Evolutionary conservation across 2,329 filamentous ascomycete species (phyloP).

Genomic region (Bipolaris gigantea): DNA sequence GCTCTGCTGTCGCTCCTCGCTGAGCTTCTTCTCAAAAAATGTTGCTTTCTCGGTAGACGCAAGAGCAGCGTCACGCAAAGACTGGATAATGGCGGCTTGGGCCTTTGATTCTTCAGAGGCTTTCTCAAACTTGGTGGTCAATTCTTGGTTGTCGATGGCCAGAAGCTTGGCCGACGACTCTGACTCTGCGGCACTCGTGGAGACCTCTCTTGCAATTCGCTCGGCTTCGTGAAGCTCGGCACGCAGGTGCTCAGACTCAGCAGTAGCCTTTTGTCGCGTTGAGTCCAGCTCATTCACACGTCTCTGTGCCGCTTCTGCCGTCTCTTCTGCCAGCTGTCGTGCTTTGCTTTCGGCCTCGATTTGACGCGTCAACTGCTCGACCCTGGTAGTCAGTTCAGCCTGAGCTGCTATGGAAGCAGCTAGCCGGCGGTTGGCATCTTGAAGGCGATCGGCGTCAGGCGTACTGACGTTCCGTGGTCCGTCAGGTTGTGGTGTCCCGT

Average conservation of each 20-base stretch:
- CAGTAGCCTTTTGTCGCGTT: slow-evolving; percentile 79
- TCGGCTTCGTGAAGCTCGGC: slow-evolving; percentile 82
- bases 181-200: slow-evolving; percentile 75
- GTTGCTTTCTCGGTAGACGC: slow-evolving; percentile 77
- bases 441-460: slow-evolving; percentile 66
- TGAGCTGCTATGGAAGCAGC: slow-evolving; percentile 79
- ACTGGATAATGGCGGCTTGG: slow-evolving; percentile 70
- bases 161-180: slow-evolving; percentile 73
- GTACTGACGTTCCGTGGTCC: slow-evolving; percentile 61
- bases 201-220: slow-evolving; percentile 76
- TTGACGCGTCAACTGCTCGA: slow-evolving; percentile 70
- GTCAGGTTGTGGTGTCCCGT: slow-evolving; percentile 58
- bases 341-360: slow-evolving; percentile 79
- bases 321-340: slow-evolving; percentile 85
- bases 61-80: slow-evolving; percentile 74
- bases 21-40: slow-evolving; percentile 76
- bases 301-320: slow-evolving; percentile 76
- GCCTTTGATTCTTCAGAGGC: slow-evolving; percentile 68
- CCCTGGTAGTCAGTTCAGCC: slow-evolving; percentile 74
- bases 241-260: slow-evolving; percentile 82
- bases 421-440: slow-evolving; percentile 78
- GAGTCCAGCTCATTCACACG: slow-evolving; percentile 81
- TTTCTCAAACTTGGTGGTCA: slow-evolving; percentile 69
- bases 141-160: slow-evolving; percentile 81
- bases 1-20: slow-evolving; percentile 76